Base-by-base conservation (phyloP, 768 basidiomycete species). In the Phylloporus sp. region DNA sequence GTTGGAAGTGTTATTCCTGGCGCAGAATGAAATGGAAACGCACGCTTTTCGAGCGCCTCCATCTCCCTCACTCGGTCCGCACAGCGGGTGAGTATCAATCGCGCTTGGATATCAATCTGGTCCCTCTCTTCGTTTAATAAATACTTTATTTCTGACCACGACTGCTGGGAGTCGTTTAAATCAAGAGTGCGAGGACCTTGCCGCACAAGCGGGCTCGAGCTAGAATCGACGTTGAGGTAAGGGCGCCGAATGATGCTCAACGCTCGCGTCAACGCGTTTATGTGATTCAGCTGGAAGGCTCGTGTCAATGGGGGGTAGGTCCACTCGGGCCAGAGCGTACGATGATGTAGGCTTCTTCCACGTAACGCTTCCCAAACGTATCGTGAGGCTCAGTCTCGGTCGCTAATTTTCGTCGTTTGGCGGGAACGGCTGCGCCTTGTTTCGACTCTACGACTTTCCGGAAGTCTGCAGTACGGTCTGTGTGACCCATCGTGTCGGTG, bases 31-130 rank as follows among this genome's bases (percentile, higher is more conserved):
- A 48, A 50, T 47, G 44, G 47, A 42, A 51, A 58, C 86, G 63
- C 70, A 97, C 95, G 80, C 66, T 87, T 86, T 72, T 98, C 96
- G 22, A 90, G 69, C 32, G 75, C 73, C 63, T 98, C 96, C 78
- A 99, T 81, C 64, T 86, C 81, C 56, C 82, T 84, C 8, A 97
- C 86, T 55, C 89, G 74, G 53, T 94, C 88, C 26, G 90, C 81
- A 69, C 92, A 96, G 43, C 84, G 79, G 40, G 82, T 78, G 39
- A 98, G 72, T 44, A 96, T 85, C 57, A 91, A 77, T 54, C 87
- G 84, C 26, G 90, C 86, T 62, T 95, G 88, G 50, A 93, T 70
- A 74, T 99, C 96, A 43, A 99, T 89, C 69, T 96, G 91, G 68
- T 97, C 94, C 50, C 94, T 76, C 65, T 99, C 94, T 52, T 90